phyloP scores from a whole-genome alignment of 202 grass and related monocot species.

The Bolboschoenoplectus hybrid region DNA sequence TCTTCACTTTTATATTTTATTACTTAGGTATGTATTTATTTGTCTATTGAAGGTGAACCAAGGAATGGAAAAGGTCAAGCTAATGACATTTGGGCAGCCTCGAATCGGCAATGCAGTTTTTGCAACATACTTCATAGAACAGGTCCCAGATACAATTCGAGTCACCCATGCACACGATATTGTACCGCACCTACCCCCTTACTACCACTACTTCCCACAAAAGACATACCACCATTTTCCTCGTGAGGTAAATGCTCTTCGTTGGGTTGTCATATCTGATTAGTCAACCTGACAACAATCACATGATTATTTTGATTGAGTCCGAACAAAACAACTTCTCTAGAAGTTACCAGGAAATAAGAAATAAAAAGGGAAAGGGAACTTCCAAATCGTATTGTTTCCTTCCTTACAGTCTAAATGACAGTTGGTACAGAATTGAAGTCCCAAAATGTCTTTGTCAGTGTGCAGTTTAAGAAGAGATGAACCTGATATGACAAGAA shows the following conservation, averaged over 20 bases:
- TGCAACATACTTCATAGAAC: slow-evolving; percentile 77
- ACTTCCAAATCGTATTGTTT: background rate
- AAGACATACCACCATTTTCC: slow-evolving; percentile 99
- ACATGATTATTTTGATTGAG: background rate
- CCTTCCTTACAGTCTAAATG: background rate
- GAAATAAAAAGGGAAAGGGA: background rate
- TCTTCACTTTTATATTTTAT: slow-evolving; percentile 17
- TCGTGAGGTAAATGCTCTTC: slow-evolving; percentile 61
- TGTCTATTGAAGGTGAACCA: slow-evolving; percentile 65
- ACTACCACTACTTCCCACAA: slow-evolving; percentile 74
- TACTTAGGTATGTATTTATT: slow-evolving; percentile 8
- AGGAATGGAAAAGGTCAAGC: slow-evolving; percentile 61
- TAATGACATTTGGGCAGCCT: slow-evolving; percentile 96
- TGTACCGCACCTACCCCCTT: slow-evolving; percentile 90
- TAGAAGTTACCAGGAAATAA: background rate
- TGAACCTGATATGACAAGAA: background rate
- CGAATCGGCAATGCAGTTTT: slow-evolving; percentile 91
- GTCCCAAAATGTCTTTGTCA: background rate
- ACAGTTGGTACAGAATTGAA: background rate
- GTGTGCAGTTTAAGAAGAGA: background rate
- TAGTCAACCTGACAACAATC: background rate
- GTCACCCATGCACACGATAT: slow-evolving; percentile 85
- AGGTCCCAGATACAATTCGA: slow-evolving; percentile 76
- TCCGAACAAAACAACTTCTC: background rate
- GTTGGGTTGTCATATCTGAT: background rate